These are phyloP conservation scores for Tetrahymena malaccensis DNA, from an alignment of 73 alveolate species.

Conservation along the genomic window DNA sequence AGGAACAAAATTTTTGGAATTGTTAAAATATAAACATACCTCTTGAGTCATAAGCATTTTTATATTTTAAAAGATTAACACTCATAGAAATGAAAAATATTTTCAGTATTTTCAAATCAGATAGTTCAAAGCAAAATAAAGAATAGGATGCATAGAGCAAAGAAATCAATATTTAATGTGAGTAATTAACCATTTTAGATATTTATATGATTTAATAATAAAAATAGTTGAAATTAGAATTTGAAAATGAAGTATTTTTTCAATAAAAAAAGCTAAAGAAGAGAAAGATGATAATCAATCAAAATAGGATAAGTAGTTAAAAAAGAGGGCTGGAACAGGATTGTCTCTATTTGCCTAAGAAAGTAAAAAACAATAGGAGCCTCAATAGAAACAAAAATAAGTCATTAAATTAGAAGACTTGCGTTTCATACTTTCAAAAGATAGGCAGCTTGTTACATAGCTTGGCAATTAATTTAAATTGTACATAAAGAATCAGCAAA, in stretches of 20 bases:
- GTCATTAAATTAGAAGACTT: neutral
- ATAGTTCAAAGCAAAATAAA: neutral
- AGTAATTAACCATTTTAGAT: neutral
- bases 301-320: neutral
- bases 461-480: neutral
- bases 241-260: neutral
- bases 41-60: too few species aligned
- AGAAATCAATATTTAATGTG: neutral
- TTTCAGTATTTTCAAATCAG: neutral
- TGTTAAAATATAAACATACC: too few species aligned
- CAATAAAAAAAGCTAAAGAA: neutral
- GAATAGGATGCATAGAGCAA: neutral
- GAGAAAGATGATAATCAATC: neutral
- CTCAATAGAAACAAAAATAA: too few species aligned
- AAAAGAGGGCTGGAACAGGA: neutral
- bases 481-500: neutral
- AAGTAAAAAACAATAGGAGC: too few species aligned
- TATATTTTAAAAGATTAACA: too few species aligned
- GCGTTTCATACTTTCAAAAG: neutral
- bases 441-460: neutral
- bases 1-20: too few species aligned
- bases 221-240: neutral
- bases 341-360: too few species aligned
- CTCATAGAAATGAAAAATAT: neutral
- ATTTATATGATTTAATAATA: too few species aligned